A percentile compares a stretch with the other conserved stretches of the same genome.
These are phyloP conservation scores for Gymnopilus junonius DNA, from an alignment of 768 basidiomycete species.

Conservation along the genomic window DNA sequence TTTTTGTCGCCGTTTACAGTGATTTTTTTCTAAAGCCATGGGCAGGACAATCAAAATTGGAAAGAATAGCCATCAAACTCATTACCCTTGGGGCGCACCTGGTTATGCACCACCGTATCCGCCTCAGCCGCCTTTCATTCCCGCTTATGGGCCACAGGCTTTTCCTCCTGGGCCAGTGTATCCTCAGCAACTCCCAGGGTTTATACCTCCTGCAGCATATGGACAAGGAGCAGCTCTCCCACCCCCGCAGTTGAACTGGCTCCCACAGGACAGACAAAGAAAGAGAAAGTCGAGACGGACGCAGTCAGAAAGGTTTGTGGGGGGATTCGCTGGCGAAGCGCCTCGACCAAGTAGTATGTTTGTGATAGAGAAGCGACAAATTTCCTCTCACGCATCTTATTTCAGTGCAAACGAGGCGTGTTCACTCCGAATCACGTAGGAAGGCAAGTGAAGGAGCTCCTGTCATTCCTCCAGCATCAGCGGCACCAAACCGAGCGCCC, in stretches of 20 bases:
- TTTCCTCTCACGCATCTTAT: not conserved
- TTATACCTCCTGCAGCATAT: constrained; percentile 27
- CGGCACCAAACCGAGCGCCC: not conserved
- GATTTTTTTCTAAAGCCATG: constrained; percentile 13
- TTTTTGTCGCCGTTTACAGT: not conserved
- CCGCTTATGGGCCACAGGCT: constrained; percentile 9
- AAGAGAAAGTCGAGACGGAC: constrained; percentile 18
- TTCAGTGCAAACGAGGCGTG: constrained; percentile 6
- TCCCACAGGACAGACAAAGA: constrained; percentile 25
- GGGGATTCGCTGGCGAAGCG: constrained; percentile 26
- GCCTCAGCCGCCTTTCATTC: constrained; percentile 17
- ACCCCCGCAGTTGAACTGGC: constrained; percentile 26
- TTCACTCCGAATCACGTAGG: constrained; percentile 2
- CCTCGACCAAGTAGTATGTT: constrained; percentile 18
- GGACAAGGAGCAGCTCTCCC: constrained; percentile 24
- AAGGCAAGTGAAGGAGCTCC: not conserved
- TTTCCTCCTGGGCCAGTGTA: constrained; percentile 16
- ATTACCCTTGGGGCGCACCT: constrained; percentile 22
- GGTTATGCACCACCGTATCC: constrained; percentile 19
- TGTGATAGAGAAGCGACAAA: not conserved
- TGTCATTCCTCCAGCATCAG: not conserved
- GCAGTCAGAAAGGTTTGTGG: constrained; percentile 29
- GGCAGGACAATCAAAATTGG: constrained; percentile 22
- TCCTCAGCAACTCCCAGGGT: constrained; percentile 20
- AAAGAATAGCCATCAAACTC: constrained; percentile 13